Percentiles rank a stretch among this genome's conserved stretches.
phyloP scores from a whole-genome alignment of 164 flowering plant species.

The Aristolochia californica region DNA sequence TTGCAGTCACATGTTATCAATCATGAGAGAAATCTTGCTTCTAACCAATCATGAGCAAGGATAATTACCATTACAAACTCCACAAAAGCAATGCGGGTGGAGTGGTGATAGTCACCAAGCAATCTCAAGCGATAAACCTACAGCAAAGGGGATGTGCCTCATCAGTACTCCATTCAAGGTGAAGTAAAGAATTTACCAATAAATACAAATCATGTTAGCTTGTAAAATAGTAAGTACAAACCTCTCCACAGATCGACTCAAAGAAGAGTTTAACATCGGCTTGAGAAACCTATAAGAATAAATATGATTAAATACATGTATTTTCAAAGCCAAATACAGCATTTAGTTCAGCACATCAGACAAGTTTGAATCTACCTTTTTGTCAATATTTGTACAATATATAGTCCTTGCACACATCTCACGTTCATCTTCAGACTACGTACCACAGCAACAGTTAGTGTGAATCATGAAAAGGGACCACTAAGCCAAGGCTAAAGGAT shows the following conservation, averaged over 20 bases:
- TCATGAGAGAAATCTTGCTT: too few relatives aligned
- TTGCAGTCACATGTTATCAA: too few relatives aligned
- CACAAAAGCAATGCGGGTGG: constrained; percentile 81
- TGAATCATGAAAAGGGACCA: neutral
- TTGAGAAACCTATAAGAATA: constrained; percentile 44
- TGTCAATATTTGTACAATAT: constrained; percentile 79
- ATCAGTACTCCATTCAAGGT: neutral
- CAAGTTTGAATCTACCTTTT: constrained; percentile 42
- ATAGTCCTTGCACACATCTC: constrained; percentile 87
- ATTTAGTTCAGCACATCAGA: constrained; percentile 4
- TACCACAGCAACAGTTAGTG: constrained; percentile 4
- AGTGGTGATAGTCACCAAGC: constrained; percentile 70
- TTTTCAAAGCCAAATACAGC: neutral
- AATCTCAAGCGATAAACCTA: constrained; percentile 73
- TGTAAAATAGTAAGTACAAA: constrained; percentile 16
- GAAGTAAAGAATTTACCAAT: neutral
- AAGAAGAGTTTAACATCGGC: constrained; percentile 69
- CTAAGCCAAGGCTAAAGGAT: too few relatives aligned
- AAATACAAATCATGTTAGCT: neutral
- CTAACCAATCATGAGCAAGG: neutral
- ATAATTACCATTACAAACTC: constrained; percentile 61
- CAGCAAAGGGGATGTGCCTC: constrained; percentile 8
- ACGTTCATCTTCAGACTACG: constrained; percentile 71
- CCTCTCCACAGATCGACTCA: constrained; percentile 79
- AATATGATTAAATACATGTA: neutral